Conservation (phyloP, 257 asterid genomes). For the Solanum medicagineum region DNA sequence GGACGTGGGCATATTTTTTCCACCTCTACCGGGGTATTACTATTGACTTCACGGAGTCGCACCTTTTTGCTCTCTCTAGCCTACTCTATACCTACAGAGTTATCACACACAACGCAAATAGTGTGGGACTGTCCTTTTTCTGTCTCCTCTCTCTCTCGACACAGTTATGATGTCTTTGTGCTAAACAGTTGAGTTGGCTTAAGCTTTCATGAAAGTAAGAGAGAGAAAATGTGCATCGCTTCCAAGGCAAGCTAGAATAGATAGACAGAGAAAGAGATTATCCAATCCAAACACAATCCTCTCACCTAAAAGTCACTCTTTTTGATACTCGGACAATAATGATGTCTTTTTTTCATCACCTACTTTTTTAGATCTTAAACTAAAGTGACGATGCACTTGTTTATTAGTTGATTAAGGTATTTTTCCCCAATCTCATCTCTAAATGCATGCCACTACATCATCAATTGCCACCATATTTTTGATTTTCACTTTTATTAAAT, state of each 20-base stretch:
- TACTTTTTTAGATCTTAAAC: background rate
- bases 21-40: background rate
- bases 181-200: background rate
- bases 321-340: background rate
- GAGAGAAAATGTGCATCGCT: slow-evolving; percentile 33
- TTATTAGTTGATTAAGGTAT: background rate
- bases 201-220: background rate
- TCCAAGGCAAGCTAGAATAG: slow-evolving; percentile 41
- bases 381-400: background rate
- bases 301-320: slow-evolving; percentile 3
- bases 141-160: background rate
- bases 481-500: background rate
- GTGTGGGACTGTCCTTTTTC: background rate
- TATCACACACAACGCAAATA: background rate
- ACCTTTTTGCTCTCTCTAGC: background rate
- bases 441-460: background rate
- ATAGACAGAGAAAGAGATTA: slow-evolving; percentile 5
- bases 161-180: background rate
- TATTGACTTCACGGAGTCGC: background rate
- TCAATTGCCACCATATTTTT: background rate
- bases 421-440: background rate
- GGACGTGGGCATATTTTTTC: too few species aligned
- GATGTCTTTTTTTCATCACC: background rate
- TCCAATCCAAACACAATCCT: background rate
- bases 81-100: background rate